A percentile compares a stretch with the other conserved stretches of the same genome.
These are phyloP conservation scores for Henckelia pumila DNA, from an alignment of 257 asterid genomes.

Conservation along the genomic window DNA sequence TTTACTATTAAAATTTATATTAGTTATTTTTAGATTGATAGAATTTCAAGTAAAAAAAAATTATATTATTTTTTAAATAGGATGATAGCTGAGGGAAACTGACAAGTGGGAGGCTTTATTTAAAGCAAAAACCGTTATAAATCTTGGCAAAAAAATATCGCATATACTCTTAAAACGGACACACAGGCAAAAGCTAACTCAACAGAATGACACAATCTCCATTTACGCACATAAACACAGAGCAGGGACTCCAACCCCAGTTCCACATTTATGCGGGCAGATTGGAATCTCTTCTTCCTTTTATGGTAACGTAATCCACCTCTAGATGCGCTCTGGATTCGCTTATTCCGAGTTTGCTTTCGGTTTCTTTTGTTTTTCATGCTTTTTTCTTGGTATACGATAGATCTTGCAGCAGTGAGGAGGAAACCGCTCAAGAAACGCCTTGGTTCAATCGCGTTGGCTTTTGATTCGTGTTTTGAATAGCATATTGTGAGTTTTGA, in stretches of 20 bases:
- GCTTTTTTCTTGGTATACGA: background rate
- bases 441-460: slow-evolving; percentile 22
- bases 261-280: background rate
- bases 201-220: background rate
- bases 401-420: slow-evolving; percentile 38
- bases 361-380: background rate
- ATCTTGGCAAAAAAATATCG: too few species aligned
- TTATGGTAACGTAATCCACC: slow-evolving; percentile 22
- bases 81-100: background rate
- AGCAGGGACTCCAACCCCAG: background rate
- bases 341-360: slow-evolving; percentile 9
- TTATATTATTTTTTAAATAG: too few species aligned
- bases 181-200: background rate
- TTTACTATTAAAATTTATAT: too few species aligned
- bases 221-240: background rate
- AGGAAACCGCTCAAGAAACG: slow-evolving; percentile 26
- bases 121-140: background rate
- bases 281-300: background rate
- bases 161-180: background rate
- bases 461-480: slow-evolving; percentile 12
- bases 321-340: slow-evolving; percentile 5
- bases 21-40: too few species aligned
- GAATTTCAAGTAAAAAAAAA: too few species aligned
- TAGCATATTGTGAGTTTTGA: slow-evolving; percentile 4
- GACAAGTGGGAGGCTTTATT: background rate